Base-by-base conservation (phyloP, 129 eudicot genomes). In the Artemisia annua region DNA sequence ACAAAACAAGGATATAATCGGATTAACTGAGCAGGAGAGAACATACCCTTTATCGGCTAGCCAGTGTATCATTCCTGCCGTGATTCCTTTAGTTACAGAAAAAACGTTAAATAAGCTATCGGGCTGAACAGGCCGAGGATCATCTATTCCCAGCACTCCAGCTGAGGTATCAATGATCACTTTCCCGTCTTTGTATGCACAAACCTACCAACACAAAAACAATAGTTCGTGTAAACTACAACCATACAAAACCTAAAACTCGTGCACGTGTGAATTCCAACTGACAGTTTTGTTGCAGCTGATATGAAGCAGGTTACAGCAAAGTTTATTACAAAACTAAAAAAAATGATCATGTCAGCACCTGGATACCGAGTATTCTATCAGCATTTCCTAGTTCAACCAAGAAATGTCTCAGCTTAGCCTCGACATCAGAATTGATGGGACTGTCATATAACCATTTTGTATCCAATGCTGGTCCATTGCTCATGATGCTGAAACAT, bases 151-250 rank as follows among this genome's bases (percentile, higher is more conserved):
- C 48, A 91, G 86, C 51, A 70, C 85, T 63, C 97, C 97, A 73
- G 96, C 97, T 74, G 96, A 82, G 54, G 97, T 91, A 74, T 91
- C 97, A 81, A 91, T 88, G 46, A 88, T 88, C 63, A 91, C 97
- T 83, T 85, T 79, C 49, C 97, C 96, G 73, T 88, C 91, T 83
- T 91, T 91, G 79, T 91, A 91, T 67, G 97, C 97, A 81, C 96
- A 91, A 69, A 91, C 88, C 97, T 84, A 83, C n/a, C 1, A 71
- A 24, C 65, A 18, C 17, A 67, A 66, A n/a, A 39, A 1, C 11
- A 39, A 39, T 39, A 39, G 46, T 39, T 39, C 46, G 10, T 7
- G 11, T 39, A 39, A 39, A 39, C 10, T 39, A 39, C 46, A 39
- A 39, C 46, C 46, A 39, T 1, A 39, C 11, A 39, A 39, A 39